These are phyloP conservation scores for Rhynchospora tenuis DNA, from an alignment of 176 grass and related monocot genomes.

Conservation along the genomic window DNA sequence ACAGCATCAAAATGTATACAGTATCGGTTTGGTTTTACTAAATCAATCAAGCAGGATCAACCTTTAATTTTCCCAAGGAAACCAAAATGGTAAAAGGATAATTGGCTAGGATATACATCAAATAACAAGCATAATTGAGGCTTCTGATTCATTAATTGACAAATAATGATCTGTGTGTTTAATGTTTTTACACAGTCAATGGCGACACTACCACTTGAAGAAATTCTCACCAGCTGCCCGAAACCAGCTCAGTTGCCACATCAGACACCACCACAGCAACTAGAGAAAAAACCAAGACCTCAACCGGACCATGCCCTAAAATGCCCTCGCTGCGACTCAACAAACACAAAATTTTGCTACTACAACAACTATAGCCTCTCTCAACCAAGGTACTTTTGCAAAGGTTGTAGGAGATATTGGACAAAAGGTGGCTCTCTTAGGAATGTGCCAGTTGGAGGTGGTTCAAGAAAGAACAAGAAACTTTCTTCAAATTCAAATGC, in stretches of 20 bases:
- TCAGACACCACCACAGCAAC: constrained; percentile 9
- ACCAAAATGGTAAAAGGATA: not conserved
- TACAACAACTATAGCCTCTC: constrained; percentile 99
- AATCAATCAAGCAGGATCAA: not conserved
- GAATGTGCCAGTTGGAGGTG: constrained; percentile 90
- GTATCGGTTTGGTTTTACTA: not conserved
- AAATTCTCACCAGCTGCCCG: constrained; percentile 16
- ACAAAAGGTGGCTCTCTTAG: constrained; percentile 86
- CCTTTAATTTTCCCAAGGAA: not conserved
- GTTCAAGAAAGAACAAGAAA: constrained; percentile 91
- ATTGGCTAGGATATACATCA: not conserved
- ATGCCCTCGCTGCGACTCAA: constrained; percentile 89
- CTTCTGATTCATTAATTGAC: not conserved
- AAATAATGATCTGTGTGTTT: not conserved
- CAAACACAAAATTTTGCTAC: constrained; percentile 98
- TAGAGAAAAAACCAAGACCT: constrained; percentile 52
- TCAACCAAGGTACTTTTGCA: constrained; percentile 98
- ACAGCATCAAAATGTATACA: not conserved
- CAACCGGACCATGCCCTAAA: constrained; percentile 76
- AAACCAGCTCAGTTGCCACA: constrained; percentile 8
- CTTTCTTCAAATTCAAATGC: constrained; percentile 37
- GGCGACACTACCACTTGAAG: constrained; percentile 11
- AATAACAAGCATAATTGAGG: not conserved
- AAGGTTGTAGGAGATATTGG: constrained; percentile 94
- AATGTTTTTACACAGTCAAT: constrained; percentile 10